Base-by-base conservation (phyloP, 2,329 filamentous ascomycete genomes). In the Peltaster fructicola region DNA sequence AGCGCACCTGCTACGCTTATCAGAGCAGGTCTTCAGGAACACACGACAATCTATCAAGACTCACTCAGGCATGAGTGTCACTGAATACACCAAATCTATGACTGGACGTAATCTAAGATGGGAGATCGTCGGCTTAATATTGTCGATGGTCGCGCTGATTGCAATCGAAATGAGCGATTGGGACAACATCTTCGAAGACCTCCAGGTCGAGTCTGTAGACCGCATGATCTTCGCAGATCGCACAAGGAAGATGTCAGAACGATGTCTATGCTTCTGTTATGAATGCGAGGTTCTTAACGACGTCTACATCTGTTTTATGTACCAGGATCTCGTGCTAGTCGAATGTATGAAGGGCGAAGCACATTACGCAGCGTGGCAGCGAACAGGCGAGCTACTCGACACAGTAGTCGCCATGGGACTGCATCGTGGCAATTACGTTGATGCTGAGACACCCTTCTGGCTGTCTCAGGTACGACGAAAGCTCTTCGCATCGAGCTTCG, bases 161-260 rank as follows among this genome's bases (percentile, higher is more conserved):
- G 48, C 48, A 1, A 33, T 38, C 15, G 44, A 43, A 20, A 31
- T 49, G 6, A 45, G 38, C 24, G 39, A 45, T 22, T 48, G 44
- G 44, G 44, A 48, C 27, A 34, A 31, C 2, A 45, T 47, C n/a
- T 45, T 49, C 19, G 53, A 36, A 31, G 51, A 19, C 36, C 54
- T 41, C 32, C 45, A 44, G 6, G 65, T 71, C 36, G 67, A 68
- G 20, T 54, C 54, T 6, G 45, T 52, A 10, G 40, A 39, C 22
- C 34, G 43, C 1, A 56, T 61, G 0, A 53, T 60, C 0, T 67
- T 68, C 22, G 56, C 58, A 1, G 67, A 46, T 12, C 37, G 42
- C 8, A 45, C 45, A 41, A 32, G 42, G 4, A 45, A 40, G 27
- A 41, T 39, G 7, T 43, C 43, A 6, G 45, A 50, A 29, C 37